phyloP scores from a whole-genome alignment of 345 rosid genomes.

The Moringa oleifera region DNA sequence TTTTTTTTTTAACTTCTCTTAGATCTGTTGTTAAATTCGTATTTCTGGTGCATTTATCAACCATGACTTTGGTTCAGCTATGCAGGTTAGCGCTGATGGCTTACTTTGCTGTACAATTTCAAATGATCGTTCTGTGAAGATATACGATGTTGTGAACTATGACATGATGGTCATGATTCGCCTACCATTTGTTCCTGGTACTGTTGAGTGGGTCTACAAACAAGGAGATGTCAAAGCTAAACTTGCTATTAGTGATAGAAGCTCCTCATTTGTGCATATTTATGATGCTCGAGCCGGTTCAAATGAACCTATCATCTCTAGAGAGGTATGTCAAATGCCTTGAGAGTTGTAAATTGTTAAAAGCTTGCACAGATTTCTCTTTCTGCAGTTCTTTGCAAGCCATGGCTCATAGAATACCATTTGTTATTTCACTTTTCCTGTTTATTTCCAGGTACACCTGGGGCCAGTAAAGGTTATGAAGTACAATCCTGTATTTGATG shows the following conservation, averaged over 20 bases:
- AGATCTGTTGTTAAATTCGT: not conserved
- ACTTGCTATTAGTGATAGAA: slow-evolving; percentile 81
- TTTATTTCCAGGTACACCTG: slow-evolving; percentile 44
- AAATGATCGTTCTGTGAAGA: slow-evolving; percentile 73
- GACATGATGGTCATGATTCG: slow-evolving; percentile 98
- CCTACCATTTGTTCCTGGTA: slow-evolving; percentile 71
- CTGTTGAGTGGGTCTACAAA: slow-evolving; percentile 87
- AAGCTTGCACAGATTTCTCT: not conserved
- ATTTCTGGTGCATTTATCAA: slow-evolving; percentile 33
- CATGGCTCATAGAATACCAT: not conserved
- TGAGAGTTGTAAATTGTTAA: not conserved
- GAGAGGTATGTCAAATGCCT: slow-evolving; percentile 38
- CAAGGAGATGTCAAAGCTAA: slow-evolving; percentile 93
- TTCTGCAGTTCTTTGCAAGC: not conserved
- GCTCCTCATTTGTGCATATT: slow-evolving; percentile 68
- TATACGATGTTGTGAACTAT: slow-evolving; percentile 92
- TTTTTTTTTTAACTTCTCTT: too few relatives aligned
- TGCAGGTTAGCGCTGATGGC: slow-evolving; percentile 95
- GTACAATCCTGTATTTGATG: slow-evolving; percentile 64
- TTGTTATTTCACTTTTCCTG: not conserved
- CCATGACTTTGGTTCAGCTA: slow-evolving; percentile 52
- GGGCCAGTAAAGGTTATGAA: slow-evolving; percentile 68
- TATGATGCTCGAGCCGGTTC: slow-evolving; percentile 94
- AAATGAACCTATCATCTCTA: slow-evolving; percentile 64
- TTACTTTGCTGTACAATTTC: slow-evolving; percentile 96